Evolutionary conservation across 2,329 filamentous ascomycete species (phyloP).

Genomic region (Botrytis fabae): DNA sequence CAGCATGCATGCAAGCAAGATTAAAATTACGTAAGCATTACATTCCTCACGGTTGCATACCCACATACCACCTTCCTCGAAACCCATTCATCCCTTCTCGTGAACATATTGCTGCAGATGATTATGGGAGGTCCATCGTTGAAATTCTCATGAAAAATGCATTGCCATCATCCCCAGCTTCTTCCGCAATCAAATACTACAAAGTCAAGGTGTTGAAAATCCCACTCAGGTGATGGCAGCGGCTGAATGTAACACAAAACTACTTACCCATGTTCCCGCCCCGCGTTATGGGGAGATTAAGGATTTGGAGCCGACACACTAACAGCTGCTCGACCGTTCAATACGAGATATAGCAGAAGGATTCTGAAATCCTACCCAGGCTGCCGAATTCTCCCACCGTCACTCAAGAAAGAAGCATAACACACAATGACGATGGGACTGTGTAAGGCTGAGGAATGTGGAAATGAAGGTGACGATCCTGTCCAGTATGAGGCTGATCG

Average conservation of each 20-base stretch:
- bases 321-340: neutral
- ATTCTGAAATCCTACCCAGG: neutral
- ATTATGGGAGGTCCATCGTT: neutral
- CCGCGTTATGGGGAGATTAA: neutral
- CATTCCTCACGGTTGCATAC: neutral
- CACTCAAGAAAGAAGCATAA: neutral
- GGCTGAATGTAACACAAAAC: neutral
- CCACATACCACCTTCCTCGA: neutral
- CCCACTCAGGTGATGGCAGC: neutral
- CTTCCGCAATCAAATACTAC: too few relatives aligned
- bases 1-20: neutral
- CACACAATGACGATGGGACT: neutral
- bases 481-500: neutral
- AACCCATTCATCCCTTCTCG: neutral
- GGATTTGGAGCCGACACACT: neutral
- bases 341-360: neutral
- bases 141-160: neutral
- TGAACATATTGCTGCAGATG: too few relatives aligned
- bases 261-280: neutral
- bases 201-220: neutral
- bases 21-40: neutral
- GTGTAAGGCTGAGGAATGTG: slow-evolving; percentile 8
- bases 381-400: neutral
- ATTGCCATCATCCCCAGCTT: neutral
- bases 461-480: slow-evolving; percentile 1